Base-by-base conservation (phyloP, 495 filamentous ascomycete genomes). In the Xylaria flabelliformis region DNA sequence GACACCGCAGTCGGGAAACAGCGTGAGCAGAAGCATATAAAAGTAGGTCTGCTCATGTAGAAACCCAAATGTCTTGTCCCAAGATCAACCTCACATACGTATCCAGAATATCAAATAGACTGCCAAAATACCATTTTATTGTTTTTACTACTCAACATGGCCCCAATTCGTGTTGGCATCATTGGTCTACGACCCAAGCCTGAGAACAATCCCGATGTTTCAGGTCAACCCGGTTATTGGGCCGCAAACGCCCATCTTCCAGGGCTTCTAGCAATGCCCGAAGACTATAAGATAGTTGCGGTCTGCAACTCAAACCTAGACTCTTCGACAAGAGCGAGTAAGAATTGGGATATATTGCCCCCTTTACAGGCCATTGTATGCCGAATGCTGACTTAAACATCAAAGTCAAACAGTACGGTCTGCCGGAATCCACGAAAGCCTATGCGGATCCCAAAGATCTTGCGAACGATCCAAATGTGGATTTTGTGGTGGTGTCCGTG, bases 391-490 rank as follows among this genome's bases (percentile, higher is more conserved):
- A 67, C 65, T 4, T 15, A 4, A 9, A 56, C 10, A 42, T 39
- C 12, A 42, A 42, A 67, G 65, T 88, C 41, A 65, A 75, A 36
- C 64, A 72, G 15, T 82, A 85, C 74, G 77, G 80, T 1, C 80
- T 90, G 19, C 77, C 77, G 26, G 59, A 77, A 3, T 64, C 69
- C 10, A 81, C 80, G 2, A 82, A 81, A 69, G 82, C 85, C 0
- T 86, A 90, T 71, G 84, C 79, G 50, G 78, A 73, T 46, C 78
- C 84, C 2, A 73, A 81, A 34, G 83, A 82, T 36, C 79, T 90
- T 8, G 87, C 86, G 50, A 71, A 73, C 1, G 87, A 89, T 74
- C 82, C 85, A 0, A 76, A 85, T 69, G 82, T 90, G 66, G 86
- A 89, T 70, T 78, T 89, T 32, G 82, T 89, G 10, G 83, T 87